Evolutionary conservation across 352 stramenopile species (phyloP).

Genomic region (Globisporangium nodosum): DNA sequence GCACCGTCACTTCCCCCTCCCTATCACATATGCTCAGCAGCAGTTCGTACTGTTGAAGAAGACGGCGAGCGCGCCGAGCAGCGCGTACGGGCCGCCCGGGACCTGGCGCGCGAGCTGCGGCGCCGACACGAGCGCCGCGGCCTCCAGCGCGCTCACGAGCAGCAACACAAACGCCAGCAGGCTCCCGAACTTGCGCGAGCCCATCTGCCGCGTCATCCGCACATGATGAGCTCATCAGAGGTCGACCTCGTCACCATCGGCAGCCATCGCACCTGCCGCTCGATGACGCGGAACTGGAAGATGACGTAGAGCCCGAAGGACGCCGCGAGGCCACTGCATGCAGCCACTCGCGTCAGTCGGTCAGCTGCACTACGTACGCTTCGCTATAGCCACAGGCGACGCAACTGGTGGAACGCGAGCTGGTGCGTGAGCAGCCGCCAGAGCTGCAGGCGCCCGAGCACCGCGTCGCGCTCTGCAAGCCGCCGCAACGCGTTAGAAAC

Average conservation of each 20-base stretch:
- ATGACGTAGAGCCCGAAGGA: conserved; percentile 80
- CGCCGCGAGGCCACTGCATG: conserved; percentile 57
- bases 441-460: conserved; percentile 52
- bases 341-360: not conserved
- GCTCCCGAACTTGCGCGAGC: conserved; percentile 83
- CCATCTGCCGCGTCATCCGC: conserved; percentile 34
- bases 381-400: not conserved
- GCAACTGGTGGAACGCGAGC: conserved; percentile 71
- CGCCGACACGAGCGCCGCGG: conserved; percentile 35
- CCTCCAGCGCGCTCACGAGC: conserved; percentile 40
- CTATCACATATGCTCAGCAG: too few relatives aligned
- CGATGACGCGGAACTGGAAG: conserved; percentile 82
- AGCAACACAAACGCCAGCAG: conserved; percentile 58
- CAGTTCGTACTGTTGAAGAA: conserved; percentile 67
- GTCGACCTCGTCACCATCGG: not conserved
- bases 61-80: conserved; percentile 65
- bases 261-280: conserved; percentile 38
- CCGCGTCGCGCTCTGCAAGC: conserved; percentile 40
- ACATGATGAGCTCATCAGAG: not conserved
- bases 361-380: not conserved
- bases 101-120: conserved; percentile 34
- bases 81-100: conserved; percentile 58
- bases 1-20: not conserved
- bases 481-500: not conserved
- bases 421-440: conserved; percentile 70